These are phyloP conservation scores for Elaeis oleifera DNA, from an alignment of 202 grass and related monocot genomes.

Conservation along the genomic window DNA sequence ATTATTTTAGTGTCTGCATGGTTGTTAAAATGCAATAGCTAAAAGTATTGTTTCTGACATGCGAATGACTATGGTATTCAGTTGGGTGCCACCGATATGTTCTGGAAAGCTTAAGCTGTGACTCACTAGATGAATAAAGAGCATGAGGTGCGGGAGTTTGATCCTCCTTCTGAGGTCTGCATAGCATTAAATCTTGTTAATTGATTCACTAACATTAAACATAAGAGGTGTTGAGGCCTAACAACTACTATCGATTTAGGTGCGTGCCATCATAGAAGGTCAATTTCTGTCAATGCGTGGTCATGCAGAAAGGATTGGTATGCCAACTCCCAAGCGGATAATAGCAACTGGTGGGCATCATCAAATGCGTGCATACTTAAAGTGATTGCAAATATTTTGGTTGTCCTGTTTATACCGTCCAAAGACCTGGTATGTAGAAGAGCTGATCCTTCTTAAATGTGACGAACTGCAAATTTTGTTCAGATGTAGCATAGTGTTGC, in stretches of 20 bases:
- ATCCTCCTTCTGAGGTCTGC: constrained; percentile 68
- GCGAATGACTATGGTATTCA: constrained; percentile 5
- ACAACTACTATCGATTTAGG: constrained; percentile 23
- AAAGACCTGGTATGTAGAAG: constrained; percentile 58
- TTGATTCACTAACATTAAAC: not conserved
- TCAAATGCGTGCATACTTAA: constrained; percentile 71
- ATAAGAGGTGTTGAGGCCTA: not conserved
- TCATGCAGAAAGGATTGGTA: constrained; percentile 80
- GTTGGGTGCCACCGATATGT: constrained; percentile 71
- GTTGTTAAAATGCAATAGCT: too few species aligned
- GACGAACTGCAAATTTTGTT: not conserved
- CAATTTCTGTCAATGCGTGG: constrained; percentile 83
- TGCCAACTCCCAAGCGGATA: constrained; percentile 76
- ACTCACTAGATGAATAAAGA: constrained; percentile 37
- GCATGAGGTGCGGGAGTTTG: constrained; percentile 53
- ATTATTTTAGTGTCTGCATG: too few species aligned
- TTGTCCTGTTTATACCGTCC: constrained; percentile 63
- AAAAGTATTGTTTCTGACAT: not conserved
- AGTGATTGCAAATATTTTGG: constrained; percentile 54
- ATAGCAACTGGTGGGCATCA: constrained; percentile 84
- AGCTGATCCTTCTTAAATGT: not conserved
- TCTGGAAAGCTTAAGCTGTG: constrained; percentile 33
- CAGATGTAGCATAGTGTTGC: too few species aligned
- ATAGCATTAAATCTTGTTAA: not conserved
- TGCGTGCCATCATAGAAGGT: constrained; percentile 71